Evolutionary conservation across 345 rosid species (phyloP).

Genomic region (Hypericum androsaemum): DNA sequence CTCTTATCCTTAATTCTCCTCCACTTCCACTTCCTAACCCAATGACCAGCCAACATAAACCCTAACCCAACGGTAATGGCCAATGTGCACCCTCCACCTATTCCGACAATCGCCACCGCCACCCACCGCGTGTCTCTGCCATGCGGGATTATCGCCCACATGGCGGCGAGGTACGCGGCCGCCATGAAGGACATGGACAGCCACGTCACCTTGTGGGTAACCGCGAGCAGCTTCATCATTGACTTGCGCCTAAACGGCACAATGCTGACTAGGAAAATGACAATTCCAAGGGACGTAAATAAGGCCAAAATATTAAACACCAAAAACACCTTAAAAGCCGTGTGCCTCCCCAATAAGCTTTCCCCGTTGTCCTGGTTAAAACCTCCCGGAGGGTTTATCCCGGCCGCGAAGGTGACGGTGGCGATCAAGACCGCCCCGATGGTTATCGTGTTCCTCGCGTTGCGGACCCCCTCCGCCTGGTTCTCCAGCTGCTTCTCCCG

Average conservation of each 20-base stretch:
- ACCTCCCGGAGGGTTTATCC: constrained; percentile 64
- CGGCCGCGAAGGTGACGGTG: constrained; percentile 56
- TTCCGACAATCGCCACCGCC: constrained; percentile 24
- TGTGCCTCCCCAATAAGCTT: constrained; percentile 17
- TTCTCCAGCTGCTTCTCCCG: constrained; percentile 30
- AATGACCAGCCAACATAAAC: constrained; percentile 27
- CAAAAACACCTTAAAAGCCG: constrained; percentile 44
- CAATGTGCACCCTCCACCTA: constrained; percentile 36
- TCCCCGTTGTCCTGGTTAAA: constrained; percentile 32
- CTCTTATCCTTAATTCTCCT: constrained; percentile 17
- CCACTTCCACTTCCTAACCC: constrained; percentile 39
- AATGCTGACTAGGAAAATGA: constrained; percentile 47
- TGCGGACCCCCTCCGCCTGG: constrained; percentile 43
- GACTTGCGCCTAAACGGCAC: constrained; percentile 48
- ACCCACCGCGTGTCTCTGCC: constrained; percentile 29
- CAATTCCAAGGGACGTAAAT: constrained; percentile 44
- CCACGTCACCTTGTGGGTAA: constrained; percentile 58
- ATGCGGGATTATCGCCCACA: constrained; percentile 42
- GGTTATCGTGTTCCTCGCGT: constrained; percentile 51
- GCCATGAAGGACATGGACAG: constrained; percentile 48
- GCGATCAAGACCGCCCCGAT: constrained; percentile 57
- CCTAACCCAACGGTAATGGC: constrained; percentile 32
- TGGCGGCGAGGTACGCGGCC: constrained; percentile 41
- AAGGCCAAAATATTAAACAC: constrained; percentile 49
- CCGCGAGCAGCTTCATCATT: constrained; percentile 31